Evolutionary conservation across 129 eudicot genomes (phyloP).

Genomic region (Cynara cardunculus): DNA sequence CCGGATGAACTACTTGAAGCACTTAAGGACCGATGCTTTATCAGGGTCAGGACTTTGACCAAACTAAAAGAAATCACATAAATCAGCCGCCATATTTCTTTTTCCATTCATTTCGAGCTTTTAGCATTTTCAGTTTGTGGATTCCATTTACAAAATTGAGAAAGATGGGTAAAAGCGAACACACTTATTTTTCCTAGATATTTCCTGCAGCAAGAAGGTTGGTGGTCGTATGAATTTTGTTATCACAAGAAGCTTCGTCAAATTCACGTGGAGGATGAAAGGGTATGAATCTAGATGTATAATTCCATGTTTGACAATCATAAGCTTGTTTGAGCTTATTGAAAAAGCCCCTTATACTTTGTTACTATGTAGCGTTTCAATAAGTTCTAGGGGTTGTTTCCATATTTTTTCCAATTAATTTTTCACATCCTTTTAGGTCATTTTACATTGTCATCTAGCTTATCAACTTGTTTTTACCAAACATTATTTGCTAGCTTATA

Average conservation of each 20-base stretch:
- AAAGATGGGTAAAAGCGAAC: background rate
- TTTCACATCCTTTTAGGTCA: background rate
- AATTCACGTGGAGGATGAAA: conserved; percentile 79
- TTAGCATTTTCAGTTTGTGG: background rate
- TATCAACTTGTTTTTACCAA: too few relatives aligned
- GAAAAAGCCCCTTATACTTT: background rate
- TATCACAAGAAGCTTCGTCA: conserved; percentile 69
- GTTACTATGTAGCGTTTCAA: background rate
- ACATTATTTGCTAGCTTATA: background rate
- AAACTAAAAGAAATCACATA: background rate
- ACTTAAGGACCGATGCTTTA: conserved; percentile 68
- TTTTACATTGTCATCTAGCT: background rate
- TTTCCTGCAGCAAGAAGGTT: conserved; percentile 88
- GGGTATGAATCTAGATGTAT: conserved; percentile 33
- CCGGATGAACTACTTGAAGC: conserved; percentile 97
- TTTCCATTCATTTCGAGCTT: background rate
- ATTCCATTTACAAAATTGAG: background rate
- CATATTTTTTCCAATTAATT: background rate
- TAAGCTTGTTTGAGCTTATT: background rate
- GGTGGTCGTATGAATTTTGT: conserved; percentile 97
- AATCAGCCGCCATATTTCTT: background rate
- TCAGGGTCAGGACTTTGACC: conserved; percentile 52
- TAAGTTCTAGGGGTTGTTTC: background rate
- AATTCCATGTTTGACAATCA: background rate
- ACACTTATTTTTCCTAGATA: background rate